Percentiles rank a stretch among this genome's conserved stretches.
These are phyloP conservation scores for Trichophyton verrucosum DNA, from an alignment of 2,329 filamentous ascomycete species.

Conservation along the genomic window DNA sequence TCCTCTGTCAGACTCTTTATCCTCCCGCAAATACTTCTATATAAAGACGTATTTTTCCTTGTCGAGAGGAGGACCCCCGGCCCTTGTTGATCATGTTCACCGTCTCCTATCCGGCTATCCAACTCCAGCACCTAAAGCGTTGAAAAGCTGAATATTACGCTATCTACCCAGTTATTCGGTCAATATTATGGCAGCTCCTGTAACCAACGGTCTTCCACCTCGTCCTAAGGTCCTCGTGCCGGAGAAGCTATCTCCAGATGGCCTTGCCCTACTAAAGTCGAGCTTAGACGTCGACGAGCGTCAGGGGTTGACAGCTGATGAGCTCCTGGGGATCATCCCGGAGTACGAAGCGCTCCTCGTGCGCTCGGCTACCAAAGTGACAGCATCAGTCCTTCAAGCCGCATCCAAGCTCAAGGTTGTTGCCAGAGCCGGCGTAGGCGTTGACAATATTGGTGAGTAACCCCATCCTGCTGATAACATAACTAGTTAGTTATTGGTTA, in stretches of 20 bases:
- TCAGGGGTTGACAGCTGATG: slow-evolving; percentile 48
- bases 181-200: not conserved
- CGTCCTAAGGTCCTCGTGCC: slow-evolving; percentile 55
- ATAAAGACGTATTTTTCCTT: too few relatives aligned
- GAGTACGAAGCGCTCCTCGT: slow-evolving; percentile 66
- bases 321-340: slow-evolving; percentile 55
- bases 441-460: slow-evolving; percentile 56
- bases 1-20: too few relatives aligned
- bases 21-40: too few relatives aligned
- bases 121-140: too few relatives aligned
- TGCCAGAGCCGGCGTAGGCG: slow-evolving; percentile 66
- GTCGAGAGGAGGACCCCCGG: too few relatives aligned
- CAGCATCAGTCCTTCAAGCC: slow-evolving; percentile 51
- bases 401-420: slow-evolving; percentile 63
- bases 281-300: slow-evolving; percentile 59
- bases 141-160: not conserved
- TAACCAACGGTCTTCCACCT: not conserved
- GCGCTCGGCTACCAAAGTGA: slow-evolving; percentile 71
- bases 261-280: slow-evolving; percentile 54
- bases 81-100: too few relatives aligned
- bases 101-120: too few relatives aligned
- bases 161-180: not conserved
- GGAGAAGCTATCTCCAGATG: slow-evolving; percentile 70
- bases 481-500: too few relatives aligned
- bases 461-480: not conserved